Base-by-base conservation (phyloP, 495 filamentous ascomycete species). In the Clavariopsis aquatica region DNA sequence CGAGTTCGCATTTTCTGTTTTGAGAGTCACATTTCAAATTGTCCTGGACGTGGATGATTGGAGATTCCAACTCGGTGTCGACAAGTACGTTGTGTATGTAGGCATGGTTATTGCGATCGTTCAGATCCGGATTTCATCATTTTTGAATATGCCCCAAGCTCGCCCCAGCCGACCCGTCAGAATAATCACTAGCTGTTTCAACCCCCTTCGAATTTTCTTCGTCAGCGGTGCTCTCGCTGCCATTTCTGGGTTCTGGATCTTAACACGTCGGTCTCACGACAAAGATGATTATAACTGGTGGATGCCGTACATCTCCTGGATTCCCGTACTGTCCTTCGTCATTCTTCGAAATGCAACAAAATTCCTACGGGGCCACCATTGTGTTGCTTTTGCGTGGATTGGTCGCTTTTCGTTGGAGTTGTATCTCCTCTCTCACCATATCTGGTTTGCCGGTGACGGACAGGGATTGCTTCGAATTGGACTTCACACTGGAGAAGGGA, bases 371-470 rank as follows among this genome's bases (percentile, higher is more conserved):
- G 78, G 75, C 22, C 66, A 71, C 47, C 73, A 83, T 63, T 82
- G 80, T 6, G 46, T 46, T 0, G 56, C 74, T 22, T 85, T 85
- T 52, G 76, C 82, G 5, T 83, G 79, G 77, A 67, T 87, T 0
- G 86, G 85, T 10, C 75, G 76, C 8, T 77, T 75, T 38, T 83
- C 83, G 6, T 74, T 87, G 5, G 86, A 86, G 65, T 82, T 81
- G 1, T 87, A 84, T 62, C 76, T 83, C 17, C 68, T 88, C 26
- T 84, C 87, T 53, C 81, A 80, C 69, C 85, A 88, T 65, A 80
- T 87, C 60, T 87, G 84, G 84, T 76, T 87, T 28, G 84, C 83
- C 7, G 83, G 79, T 20, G 82, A 87, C 63, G 80, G 80, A 15
- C 80, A 81, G 28, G 85, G 80, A 6, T 56, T 82, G 20, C 75